phyloP scores from a whole-genome alignment of 2,329 filamentous ascomycete species.

The Rutstroemia sp. region DNA sequence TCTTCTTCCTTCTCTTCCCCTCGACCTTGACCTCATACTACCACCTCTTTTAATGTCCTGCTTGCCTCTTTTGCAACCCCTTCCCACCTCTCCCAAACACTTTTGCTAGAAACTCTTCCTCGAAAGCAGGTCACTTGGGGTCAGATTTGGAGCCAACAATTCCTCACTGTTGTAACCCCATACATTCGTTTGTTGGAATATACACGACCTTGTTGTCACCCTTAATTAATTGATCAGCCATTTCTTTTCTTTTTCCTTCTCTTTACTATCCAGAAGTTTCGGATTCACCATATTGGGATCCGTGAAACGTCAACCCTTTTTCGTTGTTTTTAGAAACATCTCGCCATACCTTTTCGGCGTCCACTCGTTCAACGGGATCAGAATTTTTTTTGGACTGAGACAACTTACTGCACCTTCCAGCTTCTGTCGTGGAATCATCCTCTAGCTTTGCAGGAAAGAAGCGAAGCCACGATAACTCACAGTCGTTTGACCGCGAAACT shows the following conservation, averaged over 20 bases:
- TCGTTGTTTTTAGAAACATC: background rate
- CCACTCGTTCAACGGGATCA: conserved; percentile 1
- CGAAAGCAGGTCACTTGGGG: background rate
- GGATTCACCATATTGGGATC: background rate
- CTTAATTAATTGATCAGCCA: background rate
- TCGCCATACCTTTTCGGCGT: background rate
- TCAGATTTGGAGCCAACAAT: background rate
- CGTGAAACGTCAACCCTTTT: background rate
- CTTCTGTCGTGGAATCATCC: conserved; percentile 1
- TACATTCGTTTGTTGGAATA: background rate
- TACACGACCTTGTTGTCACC: background rate
- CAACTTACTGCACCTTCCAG: conserved; percentile 3
- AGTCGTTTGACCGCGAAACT: background rate
- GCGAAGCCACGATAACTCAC: conserved; percentile 6
- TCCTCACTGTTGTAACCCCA: background rate
- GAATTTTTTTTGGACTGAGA: background rate
- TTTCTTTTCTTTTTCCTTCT: background rate
- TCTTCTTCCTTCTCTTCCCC: background rate
- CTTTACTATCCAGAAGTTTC: background rate
- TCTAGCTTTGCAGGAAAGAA: background rate
- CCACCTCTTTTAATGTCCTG: too few species aligned
- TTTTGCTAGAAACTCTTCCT: background rate
- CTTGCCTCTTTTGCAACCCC: background rate
- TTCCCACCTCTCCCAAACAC: background rate
- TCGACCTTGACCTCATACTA: background rate